Evolutionary conservation across 2,329 filamentous ascomycete genomes (phyloP).

Genomic region (Nectriaceae sp.): DNA sequence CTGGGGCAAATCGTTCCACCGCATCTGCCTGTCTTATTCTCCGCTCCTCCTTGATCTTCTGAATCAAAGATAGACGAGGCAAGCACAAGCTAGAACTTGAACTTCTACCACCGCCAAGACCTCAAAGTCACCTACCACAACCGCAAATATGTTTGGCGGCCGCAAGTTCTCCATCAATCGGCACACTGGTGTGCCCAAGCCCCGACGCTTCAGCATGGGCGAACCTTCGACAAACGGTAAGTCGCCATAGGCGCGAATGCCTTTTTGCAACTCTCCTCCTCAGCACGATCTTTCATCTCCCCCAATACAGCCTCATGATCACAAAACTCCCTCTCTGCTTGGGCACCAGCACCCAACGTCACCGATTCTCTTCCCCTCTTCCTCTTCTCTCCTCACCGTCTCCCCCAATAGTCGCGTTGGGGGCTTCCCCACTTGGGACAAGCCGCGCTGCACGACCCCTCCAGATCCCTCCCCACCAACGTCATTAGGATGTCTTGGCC

Average conservation of each 20-base stretch:
- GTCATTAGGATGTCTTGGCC: no score
- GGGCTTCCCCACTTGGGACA: slow-evolving; percentile 13
- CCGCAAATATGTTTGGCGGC: slow-evolving; percentile 50
- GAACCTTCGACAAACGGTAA: slow-evolving; percentile 60
- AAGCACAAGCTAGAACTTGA: slow-evolving; percentile 3
- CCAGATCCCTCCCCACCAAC: slow-evolving; percentile 13
- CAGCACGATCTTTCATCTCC: not conserved
- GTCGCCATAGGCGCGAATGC: slow-evolving; percentile 18
- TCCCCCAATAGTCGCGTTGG: slow-evolving; percentile 6
- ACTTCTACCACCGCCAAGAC: slow-evolving; percentile 1
- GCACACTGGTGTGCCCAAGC: slow-evolving; percentile 62
- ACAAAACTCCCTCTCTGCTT: not conserved
- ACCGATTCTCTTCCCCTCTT: slow-evolving; percentile 8
- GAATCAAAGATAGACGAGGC: slow-evolving; percentile 15
- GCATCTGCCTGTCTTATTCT: no score
- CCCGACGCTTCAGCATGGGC: slow-evolving; percentile 59
- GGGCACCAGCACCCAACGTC: not conserved
- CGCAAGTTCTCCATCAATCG: slow-evolving; percentile 70
- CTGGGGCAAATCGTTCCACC: no score
- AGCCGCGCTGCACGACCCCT: slow-evolving; percentile 17
- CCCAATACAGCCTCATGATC: slow-evolving; percentile 3
- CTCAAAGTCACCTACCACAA: not conserved
- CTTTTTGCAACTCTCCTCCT: not conserved
- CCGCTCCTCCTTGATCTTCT: no score
- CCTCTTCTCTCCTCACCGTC: slow-evolving; percentile 17